phyloP scores from a whole-genome alignment of 331 rosid genomes.

The Acacia pycnantha region DNA sequence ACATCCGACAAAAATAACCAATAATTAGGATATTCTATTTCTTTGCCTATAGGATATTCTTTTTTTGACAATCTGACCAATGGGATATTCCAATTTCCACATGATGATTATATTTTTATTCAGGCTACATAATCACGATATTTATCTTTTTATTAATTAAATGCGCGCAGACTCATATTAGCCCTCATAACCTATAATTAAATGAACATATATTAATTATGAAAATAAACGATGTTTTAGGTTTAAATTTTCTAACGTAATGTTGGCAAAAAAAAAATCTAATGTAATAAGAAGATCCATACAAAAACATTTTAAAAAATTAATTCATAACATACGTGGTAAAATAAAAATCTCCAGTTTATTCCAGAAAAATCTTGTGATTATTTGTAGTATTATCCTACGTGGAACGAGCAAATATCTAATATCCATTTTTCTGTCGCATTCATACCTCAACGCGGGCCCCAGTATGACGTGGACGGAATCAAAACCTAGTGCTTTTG shows the following conservation, averaged over 20 bases:
- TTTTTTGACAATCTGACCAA: background rate
- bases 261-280: too few species aligned
- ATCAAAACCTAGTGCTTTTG: background rate
- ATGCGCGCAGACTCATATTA: background rate
- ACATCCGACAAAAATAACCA: too few species aligned
- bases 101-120: background rate
- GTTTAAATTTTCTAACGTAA: background rate
- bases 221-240: background rate
- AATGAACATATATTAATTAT: background rate
- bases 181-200: background rate
- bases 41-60: background rate
- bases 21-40: background rate
- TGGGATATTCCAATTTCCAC: background rate
- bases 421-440: background rate
- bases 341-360: background rate
- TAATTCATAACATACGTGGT: background rate
- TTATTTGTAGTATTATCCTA: background rate
- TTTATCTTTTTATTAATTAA: background rate
- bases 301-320: background rate
- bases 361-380: background rate
- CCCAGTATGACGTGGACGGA: slow-evolving; percentile 10
- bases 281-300: background rate
- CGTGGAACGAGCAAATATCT: background rate
- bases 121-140: background rate
- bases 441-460: background rate